Evolutionary conservation across 192 early-diverging fungal genomes (phyloP), one percentile per base, ranked within the genome.

Genomic region (Neocallimastix lanati): DNA sequence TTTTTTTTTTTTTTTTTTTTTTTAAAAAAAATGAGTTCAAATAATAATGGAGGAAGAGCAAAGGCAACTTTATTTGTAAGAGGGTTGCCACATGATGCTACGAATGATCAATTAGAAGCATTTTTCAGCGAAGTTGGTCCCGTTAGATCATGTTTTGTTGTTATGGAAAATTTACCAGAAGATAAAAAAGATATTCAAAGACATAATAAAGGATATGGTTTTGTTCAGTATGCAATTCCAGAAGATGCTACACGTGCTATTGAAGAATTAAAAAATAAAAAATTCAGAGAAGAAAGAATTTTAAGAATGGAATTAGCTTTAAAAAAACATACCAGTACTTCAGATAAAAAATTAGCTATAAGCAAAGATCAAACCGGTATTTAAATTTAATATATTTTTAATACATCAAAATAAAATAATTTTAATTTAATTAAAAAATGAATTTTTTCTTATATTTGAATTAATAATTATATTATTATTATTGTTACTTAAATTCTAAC

Each of bases 111-210:
- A 79, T 89, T 98, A 25, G 93, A 96, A 82, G 90, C 85, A 29
- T 98, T 96, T 85, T 97, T 98, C 83, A 90, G 90, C 78, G 92
- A 93, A 29, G 82, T 97, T 30, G 96, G 95, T 18, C 96, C 96
- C 13, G 84, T 96, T 27, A 85, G 94, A 37, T 93, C 92, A 30
- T 96, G 94, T 82, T 98, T 97, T 83, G 93, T 96, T 40, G 94
- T 98, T 2, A 82, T 83, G 14, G 91, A 91, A 80, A 88, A 86
- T 77, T 67, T 67, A 67, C 50, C 50, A 27, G 79, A 83, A 12
- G 81, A 81, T 16, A 83, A 82, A 30, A 37, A 82, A 82, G 30
- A 77, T 86, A 27, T 84, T 36, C 16, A 86, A 87, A 29, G 85
- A 86, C 84, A 84, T 79, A 95, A 95, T 84, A 92, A 90, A 76